A percentile compares a stretch with the other conserved stretches of the same genome.
Evolutionary conservation across 371 early-diverging fungal species (phyloP).

Genomic region (Coemansia sp.): DNA sequence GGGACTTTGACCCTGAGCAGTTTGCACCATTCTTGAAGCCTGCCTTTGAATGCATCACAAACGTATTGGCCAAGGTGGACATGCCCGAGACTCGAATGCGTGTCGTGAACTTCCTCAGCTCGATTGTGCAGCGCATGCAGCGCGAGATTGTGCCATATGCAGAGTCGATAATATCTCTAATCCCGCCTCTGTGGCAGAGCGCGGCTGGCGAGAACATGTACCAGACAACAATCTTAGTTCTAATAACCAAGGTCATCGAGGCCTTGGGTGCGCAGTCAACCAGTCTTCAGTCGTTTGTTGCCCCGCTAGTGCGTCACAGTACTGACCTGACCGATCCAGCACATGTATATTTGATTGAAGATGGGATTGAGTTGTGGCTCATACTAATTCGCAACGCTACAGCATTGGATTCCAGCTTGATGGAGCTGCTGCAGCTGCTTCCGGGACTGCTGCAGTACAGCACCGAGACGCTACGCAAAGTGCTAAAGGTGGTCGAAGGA

Average conservation of each 20-base stretch:
- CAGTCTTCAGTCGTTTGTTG: conserved; percentile 68
- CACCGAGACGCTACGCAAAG: conserved; percentile 70
- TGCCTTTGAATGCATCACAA: conserved; percentile 59
- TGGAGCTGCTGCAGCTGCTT: conserved; percentile 63
- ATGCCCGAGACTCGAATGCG: conserved; percentile 78
- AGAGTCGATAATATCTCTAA: conserved; percentile 63
- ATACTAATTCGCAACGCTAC: conserved; percentile 69
- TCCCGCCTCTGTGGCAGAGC: conserved; percentile 80
- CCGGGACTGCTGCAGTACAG: conserved; percentile 69
- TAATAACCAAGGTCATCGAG: conserved; percentile 71
- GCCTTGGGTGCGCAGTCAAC: conserved; percentile 68
- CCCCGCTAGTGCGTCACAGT: conserved; percentile 74
- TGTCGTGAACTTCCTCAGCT: conserved; percentile 69
- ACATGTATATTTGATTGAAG: conserved; percentile 82
- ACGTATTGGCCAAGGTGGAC: conserved; percentile 63
- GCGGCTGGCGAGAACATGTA: conserved; percentile 72
- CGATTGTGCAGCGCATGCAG: conserved; percentile 65
- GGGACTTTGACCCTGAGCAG: conserved; percentile 77
- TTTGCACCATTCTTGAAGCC: conserved; percentile 71
- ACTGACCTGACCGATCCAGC: conserved; percentile 66
- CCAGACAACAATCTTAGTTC: conserved; percentile 72
- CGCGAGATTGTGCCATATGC: conserved; percentile 71
- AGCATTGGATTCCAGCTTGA: conserved; percentile 55
- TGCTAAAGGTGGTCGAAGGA: conserved; percentile 75
- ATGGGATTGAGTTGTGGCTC: conserved; percentile 85